These are phyloP conservation scores for Syzygium aromaticum DNA, from an alignment of 345 rosid species.

Conservation along the genomic window DNA sequence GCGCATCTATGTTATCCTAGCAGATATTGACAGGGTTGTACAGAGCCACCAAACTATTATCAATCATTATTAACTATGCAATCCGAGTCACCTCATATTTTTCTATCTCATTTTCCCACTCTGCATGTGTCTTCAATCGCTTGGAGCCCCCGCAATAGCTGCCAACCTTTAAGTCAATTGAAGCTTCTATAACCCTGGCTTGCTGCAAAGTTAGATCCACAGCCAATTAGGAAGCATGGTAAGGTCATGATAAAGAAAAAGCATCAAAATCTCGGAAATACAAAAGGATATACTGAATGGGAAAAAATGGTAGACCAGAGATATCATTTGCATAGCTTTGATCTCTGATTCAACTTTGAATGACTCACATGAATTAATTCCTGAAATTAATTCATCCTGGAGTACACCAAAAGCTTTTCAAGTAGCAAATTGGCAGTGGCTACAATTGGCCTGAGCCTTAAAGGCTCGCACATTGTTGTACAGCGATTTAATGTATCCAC, in stretches of 20 bases:
- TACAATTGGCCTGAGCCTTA: neutral
- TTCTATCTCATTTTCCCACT: slow-evolving; percentile 74
- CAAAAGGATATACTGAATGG: neutral
- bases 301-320: neutral
- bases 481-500: neutral
- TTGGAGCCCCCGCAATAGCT: slow-evolving; percentile 49
- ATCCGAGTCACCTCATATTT: slow-evolving; percentile 54
- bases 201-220: slow-evolving; percentile 37
- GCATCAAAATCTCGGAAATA: neutral
- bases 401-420: neutral
- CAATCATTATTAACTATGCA: neutral
- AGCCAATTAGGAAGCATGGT: neutral
- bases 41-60: neutral
- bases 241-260: neutral
- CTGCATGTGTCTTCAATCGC: slow-evolving; percentile 38
- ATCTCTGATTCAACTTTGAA: neutral
- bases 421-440: neutral
- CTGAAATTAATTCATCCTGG: neutral
- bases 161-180: slow-evolving; percentile 65
- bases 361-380: neutral
- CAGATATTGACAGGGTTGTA: neutral
- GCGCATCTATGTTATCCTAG: neutral
- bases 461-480: neutral
- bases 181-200: slow-evolving; percentile 72
- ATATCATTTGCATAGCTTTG: neutral